Conservation (phyloP, 805 yeast genomes). For the Candida sithepensis region DNA sequence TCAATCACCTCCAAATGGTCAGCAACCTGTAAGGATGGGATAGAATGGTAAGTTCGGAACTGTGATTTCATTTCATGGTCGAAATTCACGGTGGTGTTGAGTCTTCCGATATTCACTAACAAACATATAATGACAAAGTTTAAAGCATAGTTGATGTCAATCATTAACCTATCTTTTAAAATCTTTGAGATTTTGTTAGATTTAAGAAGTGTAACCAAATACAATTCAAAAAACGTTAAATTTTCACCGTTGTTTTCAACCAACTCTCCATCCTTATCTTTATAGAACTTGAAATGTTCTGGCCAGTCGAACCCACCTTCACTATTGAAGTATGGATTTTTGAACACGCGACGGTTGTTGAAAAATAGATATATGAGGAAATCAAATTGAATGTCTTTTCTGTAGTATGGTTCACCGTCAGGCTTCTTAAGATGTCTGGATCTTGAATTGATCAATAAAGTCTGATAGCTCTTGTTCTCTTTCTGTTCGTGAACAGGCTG, state of each 20-base stretch:
- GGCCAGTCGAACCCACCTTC: constrained; percentile 36
- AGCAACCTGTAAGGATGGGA: constrained; percentile 80
- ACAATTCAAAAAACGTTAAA: constrained; percentile 78
- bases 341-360: constrained; percentile 63
- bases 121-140: constrained; percentile 48
- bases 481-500: background rate
- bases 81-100: constrained; percentile 92
- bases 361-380: constrained; percentile 63
- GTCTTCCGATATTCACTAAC: constrained; percentile 85
- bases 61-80: constrained; percentile 95
- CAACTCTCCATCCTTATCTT: constrained; percentile 22
- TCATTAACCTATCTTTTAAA: constrained; percentile 75
- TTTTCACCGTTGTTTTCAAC: constrained; percentile 35
- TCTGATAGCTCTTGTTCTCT: constrained; percentile 25
- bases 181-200: constrained; percentile 81
- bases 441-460: constrained; percentile 28
- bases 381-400: constrained; percentile 82
- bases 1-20: constrained; percentile 36
- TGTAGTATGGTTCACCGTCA: constrained; percentile 91
- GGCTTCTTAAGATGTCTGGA: constrained; percentile 71
- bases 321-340: constrained; percentile 48
- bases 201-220: constrained; percentile 76
- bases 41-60: constrained; percentile 87
- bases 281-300: constrained; percentile 24
- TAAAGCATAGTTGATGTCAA: constrained; percentile 38